phyloP scores from a whole-genome alignment of 2,329 filamentous ascomycete genomes.

The Colletotrichum musae region DNA sequence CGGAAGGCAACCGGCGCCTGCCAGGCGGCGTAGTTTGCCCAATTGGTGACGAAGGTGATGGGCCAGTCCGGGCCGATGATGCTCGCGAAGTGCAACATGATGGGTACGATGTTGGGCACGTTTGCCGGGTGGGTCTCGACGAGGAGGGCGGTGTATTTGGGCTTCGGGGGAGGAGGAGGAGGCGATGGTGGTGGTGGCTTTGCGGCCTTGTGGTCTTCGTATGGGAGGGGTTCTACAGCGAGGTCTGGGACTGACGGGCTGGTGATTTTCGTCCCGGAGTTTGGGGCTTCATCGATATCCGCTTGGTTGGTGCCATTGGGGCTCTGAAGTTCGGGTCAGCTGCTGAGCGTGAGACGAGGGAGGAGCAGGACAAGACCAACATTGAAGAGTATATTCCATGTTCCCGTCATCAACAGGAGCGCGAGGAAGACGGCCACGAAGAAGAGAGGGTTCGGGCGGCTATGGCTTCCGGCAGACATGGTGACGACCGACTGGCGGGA shows the following conservation, averaged over 20 bases:
- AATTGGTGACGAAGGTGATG: conserved; percentile 58
- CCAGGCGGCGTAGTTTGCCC: conserved; percentile 42
- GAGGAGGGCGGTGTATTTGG: conserved; percentile 3
- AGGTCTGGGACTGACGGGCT: too few species aligned
- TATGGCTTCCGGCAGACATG: too few species aligned
- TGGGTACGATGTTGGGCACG: conserved; percentile 50
- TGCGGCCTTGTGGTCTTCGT: too few species aligned
- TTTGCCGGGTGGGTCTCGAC: conserved; percentile 6
- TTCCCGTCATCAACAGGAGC: background rate
- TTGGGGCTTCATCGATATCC: too few species aligned
- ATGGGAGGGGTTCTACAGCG: too few species aligned
- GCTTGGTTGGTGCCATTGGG: too few species aligned
- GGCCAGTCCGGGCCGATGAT: conserved; percentile 62
- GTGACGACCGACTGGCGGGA: too few species aligned
- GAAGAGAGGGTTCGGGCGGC: background rate
- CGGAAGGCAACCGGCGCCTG: conserved; percentile 46
- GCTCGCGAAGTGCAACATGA: conserved; percentile 55
- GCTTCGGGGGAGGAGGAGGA: background rate
- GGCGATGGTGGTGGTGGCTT: background rate
- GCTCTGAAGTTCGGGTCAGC: too few species aligned
- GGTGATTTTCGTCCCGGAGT: too few species aligned
- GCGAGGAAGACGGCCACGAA: conserved; percentile 5
- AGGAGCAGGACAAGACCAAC: too few species aligned
- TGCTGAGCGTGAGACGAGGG: too few species aligned
- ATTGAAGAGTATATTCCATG: conserved; percentile 1